Evolutionary conservation across 1,139 yeast species (phyloP).

Genomic region (Candida tetrigidarum): DNA sequence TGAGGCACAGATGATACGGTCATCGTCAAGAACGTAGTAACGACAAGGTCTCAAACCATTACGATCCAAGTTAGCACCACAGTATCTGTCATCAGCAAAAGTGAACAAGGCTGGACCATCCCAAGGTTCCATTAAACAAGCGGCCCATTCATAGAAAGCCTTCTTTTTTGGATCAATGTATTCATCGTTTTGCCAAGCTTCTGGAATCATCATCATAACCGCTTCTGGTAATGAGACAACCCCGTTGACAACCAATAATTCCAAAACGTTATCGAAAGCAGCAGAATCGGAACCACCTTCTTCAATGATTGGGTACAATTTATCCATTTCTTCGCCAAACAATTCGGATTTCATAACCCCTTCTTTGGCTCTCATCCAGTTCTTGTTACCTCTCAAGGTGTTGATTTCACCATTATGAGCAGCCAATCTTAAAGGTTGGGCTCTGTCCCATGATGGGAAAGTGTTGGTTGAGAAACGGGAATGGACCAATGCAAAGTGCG

Average conservation of each 20-base stretch:
- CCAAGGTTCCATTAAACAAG: conserved; percentile 99
- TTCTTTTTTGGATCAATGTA: conserved; percentile 87
- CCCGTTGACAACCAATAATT: conserved; percentile 89
- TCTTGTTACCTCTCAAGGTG: conserved; percentile 95
- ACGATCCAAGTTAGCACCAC: conserved; percentile 98
- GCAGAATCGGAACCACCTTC: conserved; percentile 99
- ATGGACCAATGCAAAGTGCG: conserved; percentile 95
- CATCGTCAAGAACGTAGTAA: conserved; percentile 93
- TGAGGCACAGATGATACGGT: conserved; percentile 95
- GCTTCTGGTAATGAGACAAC: conserved; percentile 95
- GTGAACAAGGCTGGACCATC: conserved; percentile 99
- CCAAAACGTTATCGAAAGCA: conserved; percentile 95
- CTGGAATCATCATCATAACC: conserved; percentile 96
- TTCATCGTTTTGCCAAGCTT: conserved; percentile 94
- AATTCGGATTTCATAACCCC: conserved; percentile 90
- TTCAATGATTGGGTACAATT: conserved; percentile 92
- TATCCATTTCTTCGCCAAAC: conserved; percentile 91
- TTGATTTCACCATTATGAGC: conserved; percentile 99
- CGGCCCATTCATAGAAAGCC: conserved; percentile 99
- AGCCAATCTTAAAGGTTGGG: conserved; percentile 96
- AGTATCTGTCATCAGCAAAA: conserved; percentile 95
- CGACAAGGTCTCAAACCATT: conserved; percentile 99
- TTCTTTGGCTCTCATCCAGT: conserved; percentile 99
- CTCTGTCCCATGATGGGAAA: conserved; percentile 99
- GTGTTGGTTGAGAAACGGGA: conserved; percentile 98